Evolutionary conservation across 116 monocot genomes (phyloP).

Genomic region (Trichopus zeylanicus): DNA sequence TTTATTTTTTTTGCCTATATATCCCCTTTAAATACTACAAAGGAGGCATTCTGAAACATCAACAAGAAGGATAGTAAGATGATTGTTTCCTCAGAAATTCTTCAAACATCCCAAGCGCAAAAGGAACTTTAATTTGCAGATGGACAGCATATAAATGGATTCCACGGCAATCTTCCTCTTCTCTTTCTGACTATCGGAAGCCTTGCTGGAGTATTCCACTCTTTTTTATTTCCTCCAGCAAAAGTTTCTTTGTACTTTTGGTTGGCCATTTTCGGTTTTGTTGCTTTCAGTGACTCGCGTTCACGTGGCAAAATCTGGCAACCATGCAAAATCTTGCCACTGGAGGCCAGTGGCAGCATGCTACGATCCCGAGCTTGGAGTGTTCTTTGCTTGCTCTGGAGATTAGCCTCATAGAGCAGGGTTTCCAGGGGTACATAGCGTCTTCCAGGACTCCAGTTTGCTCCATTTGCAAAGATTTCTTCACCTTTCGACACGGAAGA

Average conservation of each 20-base stretch:
- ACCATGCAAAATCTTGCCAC: not conserved
- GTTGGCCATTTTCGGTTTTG: not conserved
- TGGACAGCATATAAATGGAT: conserved; percentile 1
- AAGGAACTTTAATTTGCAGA: too few relatives aligned
- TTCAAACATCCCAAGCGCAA: too few relatives aligned
- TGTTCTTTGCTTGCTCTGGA: not conserved
- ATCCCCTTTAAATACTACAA: too few relatives aligned
- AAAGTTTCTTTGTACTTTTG: not conserved
- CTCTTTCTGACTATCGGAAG: not conserved
- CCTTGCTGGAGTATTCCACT: not conserved
- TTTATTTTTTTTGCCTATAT: too few relatives aligned
- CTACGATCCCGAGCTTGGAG: not conserved
- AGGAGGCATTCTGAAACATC: too few relatives aligned
- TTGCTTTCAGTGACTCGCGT: not conserved
- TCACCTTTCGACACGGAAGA: too few relatives aligned
- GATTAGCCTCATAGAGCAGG: not conserved
- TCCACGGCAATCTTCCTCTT: not conserved
- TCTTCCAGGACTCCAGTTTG: not conserved
- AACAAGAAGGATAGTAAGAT: too few relatives aligned
- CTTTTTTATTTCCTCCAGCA: not conserved
- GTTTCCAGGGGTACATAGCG: not conserved
- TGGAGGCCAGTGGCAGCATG: not conserved
- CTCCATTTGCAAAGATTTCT: not conserved
- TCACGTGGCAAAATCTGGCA: too few relatives aligned
- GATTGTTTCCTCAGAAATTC: too few relatives aligned